Evolutionary conservation across 2,329 filamentous ascomycete genomes (phyloP), one percentile per base, ranked within the genome.

Genomic region (Penicillium sp.): DNA sequence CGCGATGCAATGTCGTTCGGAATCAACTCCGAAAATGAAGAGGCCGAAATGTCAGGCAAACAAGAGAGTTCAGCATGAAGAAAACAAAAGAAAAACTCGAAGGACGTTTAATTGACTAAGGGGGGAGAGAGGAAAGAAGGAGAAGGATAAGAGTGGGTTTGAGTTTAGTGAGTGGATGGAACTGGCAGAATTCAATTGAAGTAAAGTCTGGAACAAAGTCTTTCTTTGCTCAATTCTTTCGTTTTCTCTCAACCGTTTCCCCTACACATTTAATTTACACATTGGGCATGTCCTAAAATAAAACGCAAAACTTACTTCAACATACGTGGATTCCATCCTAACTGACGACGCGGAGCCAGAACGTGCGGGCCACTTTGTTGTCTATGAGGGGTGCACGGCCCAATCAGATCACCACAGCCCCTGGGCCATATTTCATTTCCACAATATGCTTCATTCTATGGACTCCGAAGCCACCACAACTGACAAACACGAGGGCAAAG

Each of bases 171-270:
- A 56, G 50, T 37, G 50, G 54, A 53, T 39, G 49, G 50, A 53
- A 57, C 50, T 64, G 53, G 50, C 56, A 53, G 59, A 60, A 56
- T 48, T 16, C 31, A 31, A 37, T n/a, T 46, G 29, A 26, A 52
- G 19, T 19, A 11, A 24, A 16, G 37, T 52, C 29, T 46, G 44
- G 44, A 46, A 19, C 35, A 21, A 41, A 41, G 9, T 41, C 11
- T 10, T 21, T 41, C 19, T 41, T 13, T 7, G 5, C 21, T 44
- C 21, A 22, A 26, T 47, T 5, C 21, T 26, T 21, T 33, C 31
- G 13, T 6, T 48, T 19, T 13, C 35, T 11, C 27, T 29, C 46
- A 14, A 33, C 5, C 16, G 29, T 22, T 22, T 10, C 8, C 21
- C 35, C 19, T 48, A 26, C 5, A 6, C n/a, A 5, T 11, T 46